Conservation (phyloP, 805 yeast species). For the Peterozyma xylosa region DNA sequence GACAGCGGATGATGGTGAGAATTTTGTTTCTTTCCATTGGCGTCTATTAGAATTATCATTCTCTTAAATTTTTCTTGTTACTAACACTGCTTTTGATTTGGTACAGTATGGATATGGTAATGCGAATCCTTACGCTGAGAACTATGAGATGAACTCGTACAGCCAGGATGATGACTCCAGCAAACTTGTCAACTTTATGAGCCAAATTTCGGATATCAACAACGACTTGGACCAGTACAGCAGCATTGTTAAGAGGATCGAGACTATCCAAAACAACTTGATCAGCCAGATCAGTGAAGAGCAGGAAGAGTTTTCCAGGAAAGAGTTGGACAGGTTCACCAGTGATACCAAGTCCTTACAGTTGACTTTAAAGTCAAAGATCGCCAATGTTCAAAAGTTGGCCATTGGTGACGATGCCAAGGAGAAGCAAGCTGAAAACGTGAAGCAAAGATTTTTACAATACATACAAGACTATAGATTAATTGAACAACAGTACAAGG, state of each 20-base stretch:
- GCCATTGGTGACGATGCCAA: constrained; percentile 72
- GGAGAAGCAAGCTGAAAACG: constrained; percentile 83
- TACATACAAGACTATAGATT: constrained; percentile 82
- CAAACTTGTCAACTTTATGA: constrained; percentile 54
- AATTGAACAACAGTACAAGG: constrained; percentile 80
- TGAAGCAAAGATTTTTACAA: constrained; percentile 77
- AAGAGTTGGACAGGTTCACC: constrained; percentile 69
- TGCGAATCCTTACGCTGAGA: constrained; percentile 11
- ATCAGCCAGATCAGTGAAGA: constrained; percentile 68
- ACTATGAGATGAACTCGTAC: constrained; percentile 10
- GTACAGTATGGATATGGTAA: constrained; percentile 9
- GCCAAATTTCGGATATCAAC: constrained; percentile 61
- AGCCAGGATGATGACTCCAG: constrained; percentile 28
- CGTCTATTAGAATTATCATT: no score
- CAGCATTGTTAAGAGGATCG: constrained; percentile 60
- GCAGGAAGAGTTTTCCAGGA: constrained; percentile 59
- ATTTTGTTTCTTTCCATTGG: no score
- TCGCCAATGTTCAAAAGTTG: constrained; percentile 67
- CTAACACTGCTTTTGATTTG: neutral
- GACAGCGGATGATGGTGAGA: no score
- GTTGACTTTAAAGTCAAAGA: constrained; percentile 58
- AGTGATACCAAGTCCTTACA: constrained; percentile 78
- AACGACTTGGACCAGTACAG: constrained; percentile 64
- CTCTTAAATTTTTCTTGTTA: no score
- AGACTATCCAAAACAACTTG: constrained; percentile 61